Percentiles rank a stretch among this genome's conserved stretches.
Evolutionary conservation across 176 grass and related monocot genomes (phyloP).

Genomic region (Eleusine coracana): DNA sequence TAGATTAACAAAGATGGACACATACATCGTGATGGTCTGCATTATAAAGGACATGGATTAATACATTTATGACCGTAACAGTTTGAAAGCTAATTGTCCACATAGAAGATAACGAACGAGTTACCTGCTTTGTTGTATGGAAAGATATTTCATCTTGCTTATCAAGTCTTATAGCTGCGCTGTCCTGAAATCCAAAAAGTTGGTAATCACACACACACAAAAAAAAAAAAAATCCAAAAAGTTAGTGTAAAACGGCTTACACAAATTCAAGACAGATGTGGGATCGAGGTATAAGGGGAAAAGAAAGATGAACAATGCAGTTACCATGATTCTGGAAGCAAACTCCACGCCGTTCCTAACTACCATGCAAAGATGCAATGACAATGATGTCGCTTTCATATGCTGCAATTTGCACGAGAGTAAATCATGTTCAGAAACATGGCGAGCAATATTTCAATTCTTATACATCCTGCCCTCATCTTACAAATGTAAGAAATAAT

Average conservation of each 20-base stretch:
- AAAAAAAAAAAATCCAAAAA: too few species aligned
- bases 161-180: conserved; percentile 30
- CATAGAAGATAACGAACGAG: background rate
- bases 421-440: background rate
- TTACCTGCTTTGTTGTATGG: conserved; percentile 39
- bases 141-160: background rate
- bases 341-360: background rate
- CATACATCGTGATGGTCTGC: background rate
- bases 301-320: background rate
- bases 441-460: background rate
- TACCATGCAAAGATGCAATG: background rate
- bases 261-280: too few species aligned
- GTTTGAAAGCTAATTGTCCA: too few species aligned
- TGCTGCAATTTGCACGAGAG: background rate
- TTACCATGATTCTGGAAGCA: conserved; percentile 33
- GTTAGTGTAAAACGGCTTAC: too few species aligned
- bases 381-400: background rate
- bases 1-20: conserved; percentile 18
- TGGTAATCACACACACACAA: too few species aligned
- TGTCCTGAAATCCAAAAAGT: conserved; percentile 10
- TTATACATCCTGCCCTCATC: background rate
- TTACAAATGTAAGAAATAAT: background rate
- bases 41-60: too few species aligned
- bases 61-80: too few species aligned
- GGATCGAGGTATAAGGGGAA: too few species aligned